These are phyloP conservation scores for Leptoxyphium fumago DNA, from an alignment of 2,329 filamentous ascomycete genomes.

Conservation along the genomic window DNA sequence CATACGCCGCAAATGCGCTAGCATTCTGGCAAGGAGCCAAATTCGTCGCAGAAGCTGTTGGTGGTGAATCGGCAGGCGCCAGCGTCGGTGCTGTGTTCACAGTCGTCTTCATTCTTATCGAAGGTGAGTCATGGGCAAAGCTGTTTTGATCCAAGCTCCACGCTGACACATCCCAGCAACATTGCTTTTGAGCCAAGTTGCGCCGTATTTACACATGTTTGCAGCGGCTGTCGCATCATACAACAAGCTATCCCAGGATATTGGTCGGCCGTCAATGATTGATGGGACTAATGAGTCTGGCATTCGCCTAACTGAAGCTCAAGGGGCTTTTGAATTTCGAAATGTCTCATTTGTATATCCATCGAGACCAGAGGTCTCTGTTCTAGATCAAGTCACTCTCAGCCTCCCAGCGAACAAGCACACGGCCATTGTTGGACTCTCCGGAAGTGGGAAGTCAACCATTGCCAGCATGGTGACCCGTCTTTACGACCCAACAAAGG, in stretches of 20 bases:
- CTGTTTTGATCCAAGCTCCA: slow-evolving; percentile 3
- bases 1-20: slow-evolving; percentile 20
- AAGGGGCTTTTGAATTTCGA: slow-evolving; percentile 21
- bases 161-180: slow-evolving; percentile 7
- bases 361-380: slow-evolving; percentile 21
- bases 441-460: slow-evolving; percentile 44
- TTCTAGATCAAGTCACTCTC: slow-evolving; percentile 28
- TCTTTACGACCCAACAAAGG: slow-evolving; percentile 35
- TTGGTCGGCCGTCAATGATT: slow-evolving; percentile 19
- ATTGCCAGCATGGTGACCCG: slow-evolving; percentile 38
- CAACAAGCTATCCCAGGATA: slow-evolving; percentile 19
- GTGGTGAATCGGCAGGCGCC: background rate
- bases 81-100: background rate
- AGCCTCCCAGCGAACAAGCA: slow-evolving; percentile 28
- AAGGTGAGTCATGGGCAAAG: background rate
- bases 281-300: slow-evolving; percentile 12
- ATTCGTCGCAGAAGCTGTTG: slow-evolving; percentile 12
- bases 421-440: slow-evolving; percentile 44
- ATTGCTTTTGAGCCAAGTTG: slow-evolving; percentile 18
- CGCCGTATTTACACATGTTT: slow-evolving; percentile 22
- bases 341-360: slow-evolving; percentile 27
- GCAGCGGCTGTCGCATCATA: slow-evolving; percentile 22
- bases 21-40: slow-evolving; percentile 20
- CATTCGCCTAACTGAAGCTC: background rate
- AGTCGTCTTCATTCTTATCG: background rate